A percentile compares a stretch with the other conserved stretches of the same genome.
Conservation (phyloP, 1,139 yeast genomes). For the Lodderomyces margitis region DNA sequence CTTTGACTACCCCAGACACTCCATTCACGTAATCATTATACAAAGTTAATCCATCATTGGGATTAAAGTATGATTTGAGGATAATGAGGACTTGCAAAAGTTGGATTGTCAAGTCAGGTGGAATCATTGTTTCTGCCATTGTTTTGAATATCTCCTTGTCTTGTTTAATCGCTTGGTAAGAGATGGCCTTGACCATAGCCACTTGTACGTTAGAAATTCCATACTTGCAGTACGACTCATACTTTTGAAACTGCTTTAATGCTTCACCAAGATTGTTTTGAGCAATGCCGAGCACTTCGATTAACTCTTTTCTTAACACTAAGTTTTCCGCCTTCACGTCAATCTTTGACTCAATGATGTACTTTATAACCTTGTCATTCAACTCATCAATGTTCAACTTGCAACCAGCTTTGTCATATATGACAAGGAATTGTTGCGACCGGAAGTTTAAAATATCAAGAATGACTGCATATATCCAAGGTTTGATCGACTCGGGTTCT, state of each 20-base stretch:
- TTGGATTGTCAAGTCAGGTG: conserved; percentile 29
- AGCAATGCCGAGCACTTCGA: conserved; percentile 41
- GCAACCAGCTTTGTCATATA: neutral
- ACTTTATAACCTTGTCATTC: conserved; percentile 5
- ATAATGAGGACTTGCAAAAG: conserved; percentile 48
- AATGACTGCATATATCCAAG: conserved; percentile 7
- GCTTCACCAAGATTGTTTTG: conserved; percentile 27
- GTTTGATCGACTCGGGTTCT: conserved; percentile 5
- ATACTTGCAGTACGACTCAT: conserved; percentile 34
- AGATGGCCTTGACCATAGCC: conserved; percentile 28
- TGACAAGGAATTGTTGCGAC: neutral
- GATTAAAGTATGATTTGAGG: conserved; percentile 39
- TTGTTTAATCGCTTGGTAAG: conserved; percentile 41
- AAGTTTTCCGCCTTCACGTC: conserved; percentile 31
- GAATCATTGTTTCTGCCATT: conserved; percentile 47
- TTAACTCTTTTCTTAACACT: conserved; percentile 24
- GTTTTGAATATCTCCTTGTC: conserved; percentile 30
- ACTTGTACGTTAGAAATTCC: conserved; percentile 37
- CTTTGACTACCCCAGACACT: conserved; percentile 37
- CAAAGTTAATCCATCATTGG: conserved; percentile 37
- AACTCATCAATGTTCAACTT: conserved; percentile 5
- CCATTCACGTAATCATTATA: conserved; percentile 50
- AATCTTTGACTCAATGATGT: conserved; percentile 15
- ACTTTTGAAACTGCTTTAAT: conserved; percentile 32
- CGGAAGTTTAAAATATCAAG: conserved; percentile 10